Conservation (phyloP, 176 grass and related monocot species). For the Triticum timopheevii region DNA sequence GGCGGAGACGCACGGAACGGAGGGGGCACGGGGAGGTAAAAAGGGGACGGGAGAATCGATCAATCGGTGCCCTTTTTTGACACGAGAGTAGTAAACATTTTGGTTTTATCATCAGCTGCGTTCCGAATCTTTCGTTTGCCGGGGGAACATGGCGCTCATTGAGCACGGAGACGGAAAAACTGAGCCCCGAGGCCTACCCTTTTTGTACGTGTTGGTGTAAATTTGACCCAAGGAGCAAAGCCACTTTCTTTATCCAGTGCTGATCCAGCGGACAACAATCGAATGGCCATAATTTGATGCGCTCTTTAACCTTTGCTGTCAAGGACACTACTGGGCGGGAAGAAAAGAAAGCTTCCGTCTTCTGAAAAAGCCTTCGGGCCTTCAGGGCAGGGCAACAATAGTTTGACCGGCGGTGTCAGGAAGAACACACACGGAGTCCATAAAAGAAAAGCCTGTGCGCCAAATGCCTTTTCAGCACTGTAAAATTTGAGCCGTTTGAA, state of each 20-base stretch:
- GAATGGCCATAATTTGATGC: background rate
- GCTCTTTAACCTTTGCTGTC: background rate
- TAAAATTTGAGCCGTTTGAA: background rate
- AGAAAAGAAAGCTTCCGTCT: slow-evolving; percentile 1
- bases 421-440: background rate
- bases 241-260: background rate
- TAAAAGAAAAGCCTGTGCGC: background rate
- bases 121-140: background rate
- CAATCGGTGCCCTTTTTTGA: background rate
- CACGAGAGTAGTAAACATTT: background rate
- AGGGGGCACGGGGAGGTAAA: background rate
- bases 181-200: background rate
- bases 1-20: background rate
- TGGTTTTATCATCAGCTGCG: background rate
- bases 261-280: background rate
- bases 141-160: background rate
- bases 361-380: background rate
- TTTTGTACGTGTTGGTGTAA: background rate
- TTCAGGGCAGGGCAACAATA: background rate
- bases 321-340: background rate
- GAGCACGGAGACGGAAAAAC: background rate
- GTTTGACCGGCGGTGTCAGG: slow-evolving; percentile 32
- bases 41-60: background rate
- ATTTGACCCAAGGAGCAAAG: background rate
- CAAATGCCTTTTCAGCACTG: background rate